These are phyloP conservation scores for Nicotiana otophora DNA, from an alignment of 257 asterid species.

Conservation along the genomic window DNA sequence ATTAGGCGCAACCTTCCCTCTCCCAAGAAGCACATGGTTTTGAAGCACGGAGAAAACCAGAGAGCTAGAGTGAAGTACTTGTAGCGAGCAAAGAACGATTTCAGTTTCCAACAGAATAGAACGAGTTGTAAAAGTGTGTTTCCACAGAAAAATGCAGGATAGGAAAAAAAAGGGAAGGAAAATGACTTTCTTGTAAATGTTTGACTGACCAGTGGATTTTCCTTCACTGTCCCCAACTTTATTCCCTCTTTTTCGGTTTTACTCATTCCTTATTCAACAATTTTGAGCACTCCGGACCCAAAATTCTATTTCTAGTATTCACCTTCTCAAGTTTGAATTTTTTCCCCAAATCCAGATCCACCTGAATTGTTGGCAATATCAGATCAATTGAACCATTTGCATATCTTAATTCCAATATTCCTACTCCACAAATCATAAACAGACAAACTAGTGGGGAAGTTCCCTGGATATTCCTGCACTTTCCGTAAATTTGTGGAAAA, in stretches of 20 bases:
- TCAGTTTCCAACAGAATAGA: no score
- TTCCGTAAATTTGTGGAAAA: neutral
- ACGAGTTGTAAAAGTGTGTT: no score
- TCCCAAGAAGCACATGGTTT: no score
- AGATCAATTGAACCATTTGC: neutral
- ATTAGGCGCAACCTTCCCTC: no score
- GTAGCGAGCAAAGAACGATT: no score
- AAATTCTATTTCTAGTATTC: neutral
- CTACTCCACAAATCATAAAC: neutral
- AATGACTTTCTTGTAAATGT: no score
- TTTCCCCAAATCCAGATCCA: neutral
- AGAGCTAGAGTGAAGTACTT: no score
- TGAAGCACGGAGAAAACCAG: rapidly evolving
- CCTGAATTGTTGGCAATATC: neutral
- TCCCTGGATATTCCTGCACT: neutral
- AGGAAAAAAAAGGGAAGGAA: no score
- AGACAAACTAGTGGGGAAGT: neutral
- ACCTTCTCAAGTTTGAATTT: neutral
- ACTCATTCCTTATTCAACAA: neutral
- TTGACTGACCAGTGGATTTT: neutral
- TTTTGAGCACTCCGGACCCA: neutral
- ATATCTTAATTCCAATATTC: neutral
- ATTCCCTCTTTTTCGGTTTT: neutral
- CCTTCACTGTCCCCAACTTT: neutral
- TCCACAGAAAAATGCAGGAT: no score